Base-by-base conservation (phyloP, 2,329 filamentous ascomycete genomes). In the Xylariaceae sp. region DNA sequence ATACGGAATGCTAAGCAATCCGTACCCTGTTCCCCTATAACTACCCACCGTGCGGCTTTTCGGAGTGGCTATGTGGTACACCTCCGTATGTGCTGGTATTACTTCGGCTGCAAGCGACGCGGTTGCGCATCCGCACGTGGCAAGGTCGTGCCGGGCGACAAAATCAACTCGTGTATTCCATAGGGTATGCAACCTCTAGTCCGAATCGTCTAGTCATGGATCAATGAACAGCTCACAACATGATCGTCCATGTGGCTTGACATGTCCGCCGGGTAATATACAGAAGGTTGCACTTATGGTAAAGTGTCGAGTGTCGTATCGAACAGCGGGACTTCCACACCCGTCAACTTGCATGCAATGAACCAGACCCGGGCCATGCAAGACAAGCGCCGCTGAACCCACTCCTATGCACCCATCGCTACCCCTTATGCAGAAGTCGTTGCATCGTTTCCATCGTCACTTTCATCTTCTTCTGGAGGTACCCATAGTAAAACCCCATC, bases 401-500 rank as follows among this genome's bases (percentile, higher is more conserved):
- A 13, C 35, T 47, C n/a, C 18, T 52, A 58, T 15, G 50, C 42
- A 42, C 18, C 23, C 13, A 17, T 34, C 52, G n/a, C 15, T 15
- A 34, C 47, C 15, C n/a, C 17, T 58, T 15, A 35, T 49, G n/a
- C 11, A 37, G 37, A 15, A 15, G 54, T 30, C 18, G 50, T 37
- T 37, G 56, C 60, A 30, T 62, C 54, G 18, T 63, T 62, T 5
- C 62, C 66, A 3, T 63, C 68, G 8, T 70, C 67, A 0, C 66
- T 68, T 9, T 72, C 71, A 2, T 72, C 71, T 57, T 72, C 71
- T 58, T 72, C 75, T 10, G 77, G 78, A 42, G 81, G 81, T 15
- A 88, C 78, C 85, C 85, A 88, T 18, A 88, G 69, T 65, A 86
- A 67, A 18, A 88, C 69, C 0, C 85, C 85, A 2, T 88, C 84